A percentile compares a stretch with the other conserved stretches of the same genome.
Conservation (phyloP, 2,329 filamentous ascomycete genomes). For the Penicillium sp. region DNA sequence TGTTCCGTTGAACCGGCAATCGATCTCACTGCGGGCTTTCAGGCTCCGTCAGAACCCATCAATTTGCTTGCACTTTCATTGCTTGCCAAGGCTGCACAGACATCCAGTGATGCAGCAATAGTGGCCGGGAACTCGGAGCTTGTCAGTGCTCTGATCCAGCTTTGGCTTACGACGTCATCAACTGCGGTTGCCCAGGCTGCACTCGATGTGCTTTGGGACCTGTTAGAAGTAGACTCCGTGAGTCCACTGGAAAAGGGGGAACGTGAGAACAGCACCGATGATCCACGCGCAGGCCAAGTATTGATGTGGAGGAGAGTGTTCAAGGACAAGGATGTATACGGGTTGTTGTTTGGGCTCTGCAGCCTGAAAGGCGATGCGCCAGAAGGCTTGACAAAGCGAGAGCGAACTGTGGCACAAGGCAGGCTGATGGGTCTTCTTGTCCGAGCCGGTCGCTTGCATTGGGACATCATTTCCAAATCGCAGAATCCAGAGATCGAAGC, state of each 20-base stretch:
- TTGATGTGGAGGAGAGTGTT: constrained; percentile 59
- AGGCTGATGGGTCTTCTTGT: constrained; percentile 55
- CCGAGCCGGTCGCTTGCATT: constrained; percentile 49
- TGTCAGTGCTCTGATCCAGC: constrained; percentile 48
- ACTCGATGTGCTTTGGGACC: constrained; percentile 46
- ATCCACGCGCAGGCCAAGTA: constrained; percentile 40
- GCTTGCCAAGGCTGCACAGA: constrained; percentile 50
- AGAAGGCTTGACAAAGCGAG: constrained; percentile 41
- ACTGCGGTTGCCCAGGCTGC: constrained; percentile 52
- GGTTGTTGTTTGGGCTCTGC: constrained; percentile 51
- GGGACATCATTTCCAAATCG: constrained; percentile 47
- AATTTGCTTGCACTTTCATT: constrained; percentile 53
- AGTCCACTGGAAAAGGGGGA: constrained; percentile 26
- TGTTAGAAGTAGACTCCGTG: constrained; percentile 48
- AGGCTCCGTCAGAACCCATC: constrained; percentile 46
- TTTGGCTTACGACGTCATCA: constrained; percentile 54
- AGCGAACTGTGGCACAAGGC: constrained; percentile 56
- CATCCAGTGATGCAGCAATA: constrained; percentile 50
- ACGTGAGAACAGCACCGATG: constrained; percentile 15
- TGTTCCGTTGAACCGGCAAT: constrained; percentile 45
- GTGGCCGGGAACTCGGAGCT: constrained; percentile 53
- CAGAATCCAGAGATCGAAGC: constrained; percentile 50
- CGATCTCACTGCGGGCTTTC: constrained; percentile 52
- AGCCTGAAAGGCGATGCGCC: constrained; percentile 38
- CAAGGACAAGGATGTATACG: constrained; percentile 54